Percentiles rank a stretch among this genome's conserved stretches.
phyloP scores from a whole-genome alignment of 371 early-diverging fungal genomes.

The Lichtheimia corymbifera region DNA sequence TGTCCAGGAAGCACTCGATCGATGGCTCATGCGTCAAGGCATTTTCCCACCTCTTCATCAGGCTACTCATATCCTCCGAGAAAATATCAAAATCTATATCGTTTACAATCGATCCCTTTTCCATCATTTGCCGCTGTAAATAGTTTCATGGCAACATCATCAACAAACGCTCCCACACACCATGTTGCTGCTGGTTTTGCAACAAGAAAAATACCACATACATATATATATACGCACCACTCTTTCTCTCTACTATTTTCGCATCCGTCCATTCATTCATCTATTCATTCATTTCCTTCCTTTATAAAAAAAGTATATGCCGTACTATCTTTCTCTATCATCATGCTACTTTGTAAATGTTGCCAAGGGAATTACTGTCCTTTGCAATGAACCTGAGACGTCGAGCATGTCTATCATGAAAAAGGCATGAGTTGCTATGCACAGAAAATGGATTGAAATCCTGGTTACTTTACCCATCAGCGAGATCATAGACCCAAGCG shows the following conservation, averaged over 20 bases:
- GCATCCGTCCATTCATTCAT: too few species aligned
- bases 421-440: neutral
- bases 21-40: slow-evolving; percentile 16
- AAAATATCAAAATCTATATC: slow-evolving; percentile 19
- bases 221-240: neutral
- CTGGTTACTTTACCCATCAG: slow-evolving; percentile 50
- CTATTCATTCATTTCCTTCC: too few species aligned
- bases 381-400: slow-evolving; percentile 18
- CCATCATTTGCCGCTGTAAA: neutral
- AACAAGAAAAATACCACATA: too few species aligned
- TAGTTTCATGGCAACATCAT: too few species aligned
- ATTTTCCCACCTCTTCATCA: slow-evolving; percentile 16
- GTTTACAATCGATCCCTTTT: slow-evolving; percentile 21
- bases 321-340: too few species aligned
- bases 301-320: too few species aligned
- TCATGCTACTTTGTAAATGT: slow-evolving; percentile 7
- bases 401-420: neutral
- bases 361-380: slow-evolving; percentile 5
- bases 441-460: neutral
- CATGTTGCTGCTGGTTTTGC: too few species aligned
- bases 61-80: slow-evolving; percentile 20
- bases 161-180: too few species aligned
- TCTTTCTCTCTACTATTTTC: too few species aligned
- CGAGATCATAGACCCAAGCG: slow-evolving; percentile 82
- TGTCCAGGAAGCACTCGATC: slow-evolving; percentile 13